A percentile compares a stretch with the other conserved stretches of the same genome.
phyloP scores from a whole-genome alignment of 2,329 filamentous ascomycete species.

The Pestalotiopsis sp. region DNA sequence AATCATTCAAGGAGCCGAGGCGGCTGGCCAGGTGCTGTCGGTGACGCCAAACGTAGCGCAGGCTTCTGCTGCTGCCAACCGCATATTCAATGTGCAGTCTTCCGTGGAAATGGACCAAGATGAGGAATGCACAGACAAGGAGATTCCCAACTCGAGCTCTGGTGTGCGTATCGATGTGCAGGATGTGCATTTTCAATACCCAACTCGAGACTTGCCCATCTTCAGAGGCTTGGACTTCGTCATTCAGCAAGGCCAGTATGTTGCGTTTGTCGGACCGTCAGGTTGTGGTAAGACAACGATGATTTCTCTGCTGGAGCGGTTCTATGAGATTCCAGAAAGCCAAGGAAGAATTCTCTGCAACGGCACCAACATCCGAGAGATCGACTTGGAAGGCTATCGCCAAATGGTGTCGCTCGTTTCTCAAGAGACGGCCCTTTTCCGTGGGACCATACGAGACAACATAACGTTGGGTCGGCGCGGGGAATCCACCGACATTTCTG shows the following conservation, averaged over 20 bases:
- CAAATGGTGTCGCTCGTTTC: conserved; percentile 67
- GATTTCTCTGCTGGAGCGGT: conserved; percentile 65
- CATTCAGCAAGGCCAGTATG: conserved; percentile 67
- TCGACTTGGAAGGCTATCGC: conserved; percentile 62
- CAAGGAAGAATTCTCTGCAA: conserved; percentile 57
- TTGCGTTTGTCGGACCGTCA: conserved; percentile 67
- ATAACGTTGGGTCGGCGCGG: conserved; percentile 63
- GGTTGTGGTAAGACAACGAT: conserved; percentile 75
- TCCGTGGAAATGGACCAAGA: neutral
- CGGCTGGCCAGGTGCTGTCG: conserved; percentile 64
- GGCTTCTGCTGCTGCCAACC: conserved; percentile 51
- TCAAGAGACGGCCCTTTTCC: conserved; percentile 72
- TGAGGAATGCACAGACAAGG: conserved; percentile 21
- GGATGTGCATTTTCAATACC: conserved; percentile 59
- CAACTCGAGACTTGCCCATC: conserved; percentile 46
- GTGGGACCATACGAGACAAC: conserved; percentile 64
- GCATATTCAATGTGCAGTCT: conserved; percentile 49
- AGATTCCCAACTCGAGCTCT: conserved; percentile 41
- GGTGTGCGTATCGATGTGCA: conserved; percentile 56
- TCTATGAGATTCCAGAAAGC: conserved; percentile 61
- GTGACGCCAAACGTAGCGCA: conserved; percentile 64
- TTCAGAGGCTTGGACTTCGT: conserved; percentile 61
- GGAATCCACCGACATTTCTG: conserved; percentile 49
- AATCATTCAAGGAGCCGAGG: conserved; percentile 66
- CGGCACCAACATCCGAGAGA: conserved; percentile 52